Base-by-base conservation (phyloP, 257 asterid species). In the Vinca minor region DNA sequence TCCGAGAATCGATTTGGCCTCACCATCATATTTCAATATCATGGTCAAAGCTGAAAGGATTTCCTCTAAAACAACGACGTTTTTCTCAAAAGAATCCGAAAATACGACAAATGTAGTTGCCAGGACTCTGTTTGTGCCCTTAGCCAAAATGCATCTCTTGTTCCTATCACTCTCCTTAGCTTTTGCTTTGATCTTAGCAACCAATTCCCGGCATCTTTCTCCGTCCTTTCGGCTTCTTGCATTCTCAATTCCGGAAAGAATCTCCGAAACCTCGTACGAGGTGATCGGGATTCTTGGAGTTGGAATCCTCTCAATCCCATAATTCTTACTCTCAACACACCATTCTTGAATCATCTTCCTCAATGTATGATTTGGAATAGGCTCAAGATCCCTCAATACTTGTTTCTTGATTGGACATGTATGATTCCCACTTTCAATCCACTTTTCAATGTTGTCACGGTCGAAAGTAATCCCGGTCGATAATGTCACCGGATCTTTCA, bases 341-440 rank as follows among this genome's bases (percentile, higher is more conserved):
- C 89, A 83, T 17, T 83, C 78, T 39, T 83, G 89, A 0, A 83
- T 83, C 70, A 81, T 66, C 65, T 54, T 70, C 56, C 85, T 68
- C 1, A 76, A 69, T 36, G 69, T 35, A 64, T 83, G 62, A 56
- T 63, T 68, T 2, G 79, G 79, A n/a, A 75, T 50, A 20, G 69
- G 79, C 15, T 75, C 79, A 41, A 62, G 63, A 18, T 59, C 48
- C 20, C 13, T 57, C 64, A 75, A 44, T 15, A 32, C 32, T n/a
- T 66, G 66, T 18, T 70, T 75, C 4, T 73, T 70, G 26, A 66
- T 31, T 3, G 76, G 76, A 44, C 80, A 75, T 28, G 69, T 70
- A 31, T 20, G 46, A 59, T 65, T 74, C 5, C n/a, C n/a, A n/a
- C n/a, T n/a, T n/a, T n/a, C n/a, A n/a, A n/a, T n/a, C n/a, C n/a